Conservation (phyloP, 108 stramenopile genomes). For the Skeletonema tropicum region DNA sequence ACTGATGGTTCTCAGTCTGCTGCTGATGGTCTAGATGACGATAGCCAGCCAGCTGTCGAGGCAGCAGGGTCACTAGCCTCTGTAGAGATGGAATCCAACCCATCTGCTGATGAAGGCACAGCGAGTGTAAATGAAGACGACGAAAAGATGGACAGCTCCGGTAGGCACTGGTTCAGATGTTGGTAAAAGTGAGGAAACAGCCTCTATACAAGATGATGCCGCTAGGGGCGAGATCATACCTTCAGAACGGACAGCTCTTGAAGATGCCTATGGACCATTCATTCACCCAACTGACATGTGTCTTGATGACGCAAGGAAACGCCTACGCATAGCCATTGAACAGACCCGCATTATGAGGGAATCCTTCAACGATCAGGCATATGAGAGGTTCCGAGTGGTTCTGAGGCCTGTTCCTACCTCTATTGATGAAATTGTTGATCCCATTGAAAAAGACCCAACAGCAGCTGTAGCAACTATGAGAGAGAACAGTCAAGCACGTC, state of each 20-base stretch:
- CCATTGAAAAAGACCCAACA: slow-evolving; percentile 53
- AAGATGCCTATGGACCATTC: slow-evolving; percentile 55
- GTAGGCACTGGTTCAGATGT: not conserved
- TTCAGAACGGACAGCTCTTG: slow-evolving; percentile 39
- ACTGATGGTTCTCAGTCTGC: not conserved
- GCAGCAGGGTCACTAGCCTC: slow-evolving; percentile 1
- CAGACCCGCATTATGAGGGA: slow-evolving; percentile 71
- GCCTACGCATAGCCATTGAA: slow-evolving; percentile 69
- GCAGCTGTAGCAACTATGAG: slow-evolving; percentile 22
- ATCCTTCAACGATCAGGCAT: slow-evolving; percentile 78
- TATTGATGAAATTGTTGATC: slow-evolving; percentile 26
- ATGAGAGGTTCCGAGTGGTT: slow-evolving; percentile 73
- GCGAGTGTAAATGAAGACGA: not conserved
- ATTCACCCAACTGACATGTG: slow-evolving; percentile 66
- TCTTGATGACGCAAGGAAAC: slow-evolving; percentile 61
- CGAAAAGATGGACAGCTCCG: slow-evolving; percentile 3
- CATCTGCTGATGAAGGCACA: not conserved
- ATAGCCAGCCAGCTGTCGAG: not conserved
- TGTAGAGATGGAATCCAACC: not conserved
- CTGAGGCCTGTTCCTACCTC: slow-evolving; percentile 54
- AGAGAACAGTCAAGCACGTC: slow-evolving; percentile 27
- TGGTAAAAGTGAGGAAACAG: slow-evolving; percentile 2
- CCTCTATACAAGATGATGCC: not conserved
- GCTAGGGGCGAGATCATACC: not conserved
- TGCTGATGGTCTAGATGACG: not conserved